Percentiles rank a stretch among this genome's conserved stretches.
Conservation (phyloP, 1,139 yeast species). For the Yamadazyma taylorii region DNA sequence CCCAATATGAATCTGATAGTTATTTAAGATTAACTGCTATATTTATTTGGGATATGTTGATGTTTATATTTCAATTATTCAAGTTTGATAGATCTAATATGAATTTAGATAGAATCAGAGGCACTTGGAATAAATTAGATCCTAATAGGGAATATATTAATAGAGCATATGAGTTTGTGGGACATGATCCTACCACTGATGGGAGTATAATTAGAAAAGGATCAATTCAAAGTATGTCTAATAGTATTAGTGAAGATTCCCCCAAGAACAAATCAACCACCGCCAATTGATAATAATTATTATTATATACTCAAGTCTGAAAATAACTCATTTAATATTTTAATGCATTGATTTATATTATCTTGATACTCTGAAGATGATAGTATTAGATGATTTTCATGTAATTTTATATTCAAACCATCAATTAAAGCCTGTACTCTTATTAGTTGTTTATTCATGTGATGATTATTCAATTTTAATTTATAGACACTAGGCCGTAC, state of each 20-base stretch:
- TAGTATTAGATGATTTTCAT: constrained; percentile 7
- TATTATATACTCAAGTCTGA: not conserved
- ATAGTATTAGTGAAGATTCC: not conserved
- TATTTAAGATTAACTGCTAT: constrained; percentile 25
- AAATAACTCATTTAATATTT: constrained; percentile 19
- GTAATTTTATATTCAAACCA: constrained; percentile 7
- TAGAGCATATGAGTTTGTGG: constrained; percentile 37
- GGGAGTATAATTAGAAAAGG: constrained; percentile 4
- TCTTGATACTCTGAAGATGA: constrained; percentile 17
- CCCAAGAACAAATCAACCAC: too few species aligned
- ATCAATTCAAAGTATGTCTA: constrained; percentile 3
- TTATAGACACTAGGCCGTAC: constrained; percentile 16
- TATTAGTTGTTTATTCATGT: constrained; percentile 14
- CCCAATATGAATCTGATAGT: constrained; percentile 7
- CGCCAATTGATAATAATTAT: too few species aligned
- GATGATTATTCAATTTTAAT: constrained; percentile 18
- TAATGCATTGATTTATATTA: constrained; percentile 22
- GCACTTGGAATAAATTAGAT: constrained; percentile 45
- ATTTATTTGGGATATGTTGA: constrained; percentile 33
- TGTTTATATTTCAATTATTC: constrained; percentile 31
- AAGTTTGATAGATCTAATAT: constrained; percentile 40
- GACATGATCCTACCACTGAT: constrained; percentile 17
- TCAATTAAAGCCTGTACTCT: constrained; percentile 12
- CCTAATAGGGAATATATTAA: constrained; percentile 43
- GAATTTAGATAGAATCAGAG: constrained; percentile 47